phyloP scores from a whole-genome alignment of 192 early-diverging fungal species.

The Anaeromyces robustus region DNA sequence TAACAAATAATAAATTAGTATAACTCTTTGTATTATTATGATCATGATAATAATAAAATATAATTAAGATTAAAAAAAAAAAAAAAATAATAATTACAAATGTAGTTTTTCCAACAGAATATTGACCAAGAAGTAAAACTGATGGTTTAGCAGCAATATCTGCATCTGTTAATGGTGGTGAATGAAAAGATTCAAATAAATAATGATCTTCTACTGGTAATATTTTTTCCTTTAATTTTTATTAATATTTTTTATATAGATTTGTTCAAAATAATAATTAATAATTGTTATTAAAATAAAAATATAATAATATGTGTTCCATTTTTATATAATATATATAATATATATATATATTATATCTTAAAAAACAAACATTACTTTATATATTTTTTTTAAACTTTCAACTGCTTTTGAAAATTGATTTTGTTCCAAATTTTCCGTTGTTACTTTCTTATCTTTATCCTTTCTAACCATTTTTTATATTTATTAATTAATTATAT shows the following conservation, averaged over 20 bases:
- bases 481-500: no score
- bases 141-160: conserved; percentile 80
- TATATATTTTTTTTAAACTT: neutral
- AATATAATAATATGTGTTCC: no score
- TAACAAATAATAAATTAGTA: no score
- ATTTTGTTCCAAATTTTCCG: neutral
- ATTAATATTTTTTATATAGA: no score
- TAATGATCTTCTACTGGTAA: neutral
- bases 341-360: no score
- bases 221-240: neutral
- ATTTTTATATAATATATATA: no score
- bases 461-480: neutral
- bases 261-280: no score
- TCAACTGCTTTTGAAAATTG: neutral
- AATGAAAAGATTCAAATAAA: conserved; percentile 15
- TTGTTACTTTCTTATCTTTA: neutral
- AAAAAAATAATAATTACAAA: neutral
- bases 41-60: no score
- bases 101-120: conserved; percentile 25
- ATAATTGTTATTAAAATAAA: no score
- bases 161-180: conserved; percentile 57
- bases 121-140: conserved; percentile 73
- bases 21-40: no score
- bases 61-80: no score
- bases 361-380: neutral